Evolutionary conservation across 2,329 filamentous ascomycete species (phyloP).

Genomic region (Pseudogymnoascus sp.): DNA sequence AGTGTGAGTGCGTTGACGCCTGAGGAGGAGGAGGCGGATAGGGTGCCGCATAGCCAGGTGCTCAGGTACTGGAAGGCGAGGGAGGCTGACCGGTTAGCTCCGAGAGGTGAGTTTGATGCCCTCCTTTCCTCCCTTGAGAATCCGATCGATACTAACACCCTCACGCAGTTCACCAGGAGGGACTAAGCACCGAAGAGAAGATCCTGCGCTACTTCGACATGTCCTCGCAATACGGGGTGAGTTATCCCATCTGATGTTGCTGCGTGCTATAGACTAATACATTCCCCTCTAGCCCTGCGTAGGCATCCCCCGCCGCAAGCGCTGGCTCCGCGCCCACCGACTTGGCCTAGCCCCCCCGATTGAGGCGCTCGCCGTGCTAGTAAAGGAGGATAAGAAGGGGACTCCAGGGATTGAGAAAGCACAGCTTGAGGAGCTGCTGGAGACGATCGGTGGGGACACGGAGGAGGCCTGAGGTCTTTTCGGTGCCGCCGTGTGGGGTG

Average conservation of each 20-base stretch:
- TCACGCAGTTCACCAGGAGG: constrained; percentile 62
- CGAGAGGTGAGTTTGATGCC: constrained; percentile 35
- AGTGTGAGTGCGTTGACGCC: constrained; percentile 34
- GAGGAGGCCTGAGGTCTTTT: constrained; percentile 10
- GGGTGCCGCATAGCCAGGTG: constrained; percentile 60
- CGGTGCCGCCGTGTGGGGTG: not conserved
- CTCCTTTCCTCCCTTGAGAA: not conserved
- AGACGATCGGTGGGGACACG: constrained; percentile 33
- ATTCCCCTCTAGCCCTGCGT: constrained; percentile 63
- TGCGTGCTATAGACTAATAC: not conserved
- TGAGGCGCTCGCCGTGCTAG: constrained; percentile 77
- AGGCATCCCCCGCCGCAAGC: constrained; percentile 69
- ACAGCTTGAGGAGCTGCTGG: constrained; percentile 62
- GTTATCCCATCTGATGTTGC: constrained; percentile 30
- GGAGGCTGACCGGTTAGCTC: constrained; percentile 58
- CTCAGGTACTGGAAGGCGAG: constrained; percentile 68
- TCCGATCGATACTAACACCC: not conserved
- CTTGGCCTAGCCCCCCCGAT: constrained; percentile 82
- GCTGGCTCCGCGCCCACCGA: constrained; percentile 78
- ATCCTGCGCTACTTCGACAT: constrained; percentile 88
- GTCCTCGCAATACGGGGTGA: constrained; percentile 81
- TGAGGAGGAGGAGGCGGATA: constrained; percentile 51
- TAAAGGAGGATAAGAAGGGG: constrained; percentile 58
- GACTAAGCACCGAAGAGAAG: constrained; percentile 67
- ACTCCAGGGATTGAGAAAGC: constrained; percentile 53